A percentile compares a stretch with the other conserved stretches of the same genome.
These are phyloP conservation scores for Asparagopsis taxiformis DNA, from an alignment of 31 red algal genomes.

Conservation along the genomic window DNA sequence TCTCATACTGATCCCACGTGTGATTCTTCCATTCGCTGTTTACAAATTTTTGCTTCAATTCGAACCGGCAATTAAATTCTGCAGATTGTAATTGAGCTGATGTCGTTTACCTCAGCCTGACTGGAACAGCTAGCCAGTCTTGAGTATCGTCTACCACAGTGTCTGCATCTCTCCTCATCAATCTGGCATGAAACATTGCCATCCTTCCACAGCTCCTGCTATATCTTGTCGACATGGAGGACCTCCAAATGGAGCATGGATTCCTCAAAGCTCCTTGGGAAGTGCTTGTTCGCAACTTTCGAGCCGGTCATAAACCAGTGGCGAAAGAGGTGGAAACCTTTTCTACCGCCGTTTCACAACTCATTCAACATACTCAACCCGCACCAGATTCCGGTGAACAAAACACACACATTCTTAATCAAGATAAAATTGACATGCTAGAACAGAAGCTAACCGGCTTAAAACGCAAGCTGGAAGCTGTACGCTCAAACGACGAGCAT, in stretches of 20 bases:
- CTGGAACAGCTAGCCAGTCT: no score
- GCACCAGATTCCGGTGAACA: background rate
- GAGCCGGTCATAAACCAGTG: slow-evolving; percentile 66
- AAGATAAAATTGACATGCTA: slow-evolving; percentile 1
- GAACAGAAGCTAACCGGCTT: slow-evolving; percentile 37
- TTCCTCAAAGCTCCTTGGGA: slow-evolving; percentile 84
- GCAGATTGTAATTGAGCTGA: no score
- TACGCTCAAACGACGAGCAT: slow-evolving; percentile 34
- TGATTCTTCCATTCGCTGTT: no score
- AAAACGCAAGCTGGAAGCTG: slow-evolving; percentile 44
- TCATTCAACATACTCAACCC: slow-evolving; percentile 57
- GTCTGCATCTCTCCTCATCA: no score
- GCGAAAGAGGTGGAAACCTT: slow-evolving; percentile 61
- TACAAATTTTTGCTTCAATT: no score
- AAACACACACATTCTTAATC: background rate
- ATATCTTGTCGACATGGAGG: slow-evolving; percentile 36
- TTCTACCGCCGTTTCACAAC: slow-evolving; percentile 42
- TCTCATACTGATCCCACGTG: no score
- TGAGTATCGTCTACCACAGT: no score
- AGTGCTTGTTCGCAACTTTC: slow-evolving; percentile 65
- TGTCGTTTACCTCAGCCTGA: no score
- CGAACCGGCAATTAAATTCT: no score
- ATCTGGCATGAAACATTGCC: no score
- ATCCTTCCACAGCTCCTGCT: no score
- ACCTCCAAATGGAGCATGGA: slow-evolving; percentile 75